Percentiles rank a stretch among this genome's conserved stretches.
These are phyloP conservation scores for Wallemia mellicola DNA, from an alignment of 1,284 basidiomycete genomes.

Conservation along the genomic window DNA sequence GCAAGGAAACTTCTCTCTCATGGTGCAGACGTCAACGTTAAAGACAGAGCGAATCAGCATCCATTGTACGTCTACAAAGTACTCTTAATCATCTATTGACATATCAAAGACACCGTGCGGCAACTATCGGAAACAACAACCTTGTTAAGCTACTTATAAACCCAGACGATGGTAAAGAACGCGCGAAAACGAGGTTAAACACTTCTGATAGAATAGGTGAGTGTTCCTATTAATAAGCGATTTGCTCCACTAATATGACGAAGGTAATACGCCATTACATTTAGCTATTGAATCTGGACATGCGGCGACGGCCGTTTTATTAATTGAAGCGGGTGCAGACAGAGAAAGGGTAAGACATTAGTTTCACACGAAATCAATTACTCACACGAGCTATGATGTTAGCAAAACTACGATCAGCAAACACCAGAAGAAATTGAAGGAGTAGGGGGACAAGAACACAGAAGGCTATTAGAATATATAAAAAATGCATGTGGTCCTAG, in stretches of 20 bases:
- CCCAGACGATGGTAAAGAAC: slow-evolving; percentile 37
- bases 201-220: slow-evolving; percentile 52
- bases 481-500: neutral
- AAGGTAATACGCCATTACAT: slow-evolving; percentile 81
- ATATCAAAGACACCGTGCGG: slow-evolving; percentile 3
- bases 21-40: slow-evolving; percentile 45
- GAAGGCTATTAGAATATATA: slow-evolving; percentile 7
- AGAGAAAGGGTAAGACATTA: slow-evolving; percentile 34
- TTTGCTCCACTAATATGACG: slow-evolving; percentile 5
- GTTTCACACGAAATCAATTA: slow-evolving; percentile 6
- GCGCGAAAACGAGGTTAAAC: slow-evolving; percentile 52
- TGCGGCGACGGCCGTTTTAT: slow-evolving; percentile 52
- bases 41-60: slow-evolving; percentile 63
- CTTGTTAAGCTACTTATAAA: slow-evolving; percentile 50
- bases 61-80: slow-evolving; percentile 31
- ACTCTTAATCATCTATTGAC: slow-evolving; percentile 2
- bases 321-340: slow-evolving; percentile 82
- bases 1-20: neutral
- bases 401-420: slow-evolving; percentile 54
- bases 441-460: slow-evolving; percentile 61
- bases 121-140: slow-evolving; percentile 71
- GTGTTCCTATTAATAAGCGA: slow-evolving; percentile 6
- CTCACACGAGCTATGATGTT: slow-evolving; percentile 7
- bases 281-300: slow-evolving; percentile 81
- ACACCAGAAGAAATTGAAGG: slow-evolving; percentile 57